Conservation (phyloP, 345 rosid species). For the Bruguiera parviflora region DNA sequence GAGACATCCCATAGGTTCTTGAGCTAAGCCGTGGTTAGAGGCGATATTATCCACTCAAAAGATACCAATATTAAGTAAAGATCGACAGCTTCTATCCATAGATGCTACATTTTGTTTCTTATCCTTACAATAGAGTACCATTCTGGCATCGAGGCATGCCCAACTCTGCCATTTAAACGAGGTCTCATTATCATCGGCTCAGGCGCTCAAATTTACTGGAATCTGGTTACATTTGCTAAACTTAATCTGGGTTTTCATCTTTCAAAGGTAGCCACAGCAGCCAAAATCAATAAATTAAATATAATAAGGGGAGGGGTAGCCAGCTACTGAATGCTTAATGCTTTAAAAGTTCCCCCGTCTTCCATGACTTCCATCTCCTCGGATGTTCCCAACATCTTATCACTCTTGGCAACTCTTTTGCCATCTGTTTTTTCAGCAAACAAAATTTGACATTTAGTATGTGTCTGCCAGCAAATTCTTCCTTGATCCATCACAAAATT, state of each 20-base stretch:
- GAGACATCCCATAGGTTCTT: too few relatives aligned
- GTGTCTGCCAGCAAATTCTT: neutral
- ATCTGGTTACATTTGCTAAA: too few relatives aligned
- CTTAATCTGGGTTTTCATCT: too few relatives aligned
- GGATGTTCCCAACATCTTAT: neutral
- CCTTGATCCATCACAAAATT: neutral
- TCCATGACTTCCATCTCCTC: neutral
- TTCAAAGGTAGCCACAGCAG: neutral
- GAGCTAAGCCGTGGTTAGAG: too few relatives aligned
- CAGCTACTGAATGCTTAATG: neutral
- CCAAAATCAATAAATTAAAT: neutral
- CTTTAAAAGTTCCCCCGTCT: neutral
- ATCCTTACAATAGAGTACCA: neutral
- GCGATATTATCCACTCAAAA: too few relatives aligned
- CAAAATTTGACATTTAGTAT: constrained; percentile 10
- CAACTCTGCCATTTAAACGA: neutral
- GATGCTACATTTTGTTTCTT: constrained; percentile 1
- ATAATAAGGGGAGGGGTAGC: too few relatives aligned
- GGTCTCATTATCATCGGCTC: neutral
- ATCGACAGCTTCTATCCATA: neutral
- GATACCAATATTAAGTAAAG: neutral
- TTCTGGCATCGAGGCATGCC: neutral
- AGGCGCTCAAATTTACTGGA: too few relatives aligned
- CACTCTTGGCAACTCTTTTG: neutral
- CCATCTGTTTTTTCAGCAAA: constrained; percentile 2